Evolutionary conservation across 352 stramenopile species (phyloP).

Genomic region (Elongisporangium senticosum): DNA sequence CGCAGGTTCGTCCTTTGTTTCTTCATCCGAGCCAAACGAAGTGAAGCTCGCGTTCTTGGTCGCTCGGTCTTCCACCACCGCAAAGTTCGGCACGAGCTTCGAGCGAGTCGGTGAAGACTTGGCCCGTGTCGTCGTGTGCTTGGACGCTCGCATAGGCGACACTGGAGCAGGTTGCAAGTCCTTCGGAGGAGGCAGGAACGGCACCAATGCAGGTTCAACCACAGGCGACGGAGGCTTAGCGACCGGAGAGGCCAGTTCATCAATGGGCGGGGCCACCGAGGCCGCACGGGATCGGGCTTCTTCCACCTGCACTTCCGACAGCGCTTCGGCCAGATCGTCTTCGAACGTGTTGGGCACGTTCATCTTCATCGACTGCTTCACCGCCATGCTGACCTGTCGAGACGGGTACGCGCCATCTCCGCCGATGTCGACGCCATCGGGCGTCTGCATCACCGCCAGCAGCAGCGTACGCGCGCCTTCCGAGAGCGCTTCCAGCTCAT

Average conservation of each 20-base stretch:
- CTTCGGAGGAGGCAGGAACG: neutral
- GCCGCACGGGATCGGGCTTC: conserved; percentile 8
- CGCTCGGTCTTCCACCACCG: conserved; percentile 48
- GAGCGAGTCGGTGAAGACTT: conserved; percentile 1
- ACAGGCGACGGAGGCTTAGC: conserved; percentile 10
- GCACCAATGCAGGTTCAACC: conserved; percentile 16
- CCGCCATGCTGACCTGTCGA: conserved; percentile 19
- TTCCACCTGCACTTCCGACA: conserved; percentile 17
- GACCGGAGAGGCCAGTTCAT: neutral
- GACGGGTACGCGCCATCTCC: conserved; percentile 46
- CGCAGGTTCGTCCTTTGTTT: conserved; percentile 62
- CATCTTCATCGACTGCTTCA: conserved; percentile 12
- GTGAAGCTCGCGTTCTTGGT: conserved; percentile 76
- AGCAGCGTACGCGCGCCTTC: conserved; percentile 80
- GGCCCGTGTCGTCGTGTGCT: neutral
- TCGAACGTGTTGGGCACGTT: conserved; percentile 29
- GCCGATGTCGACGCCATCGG: conserved; percentile 71
- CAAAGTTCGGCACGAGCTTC: conserved; percentile 60
- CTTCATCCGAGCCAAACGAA: conserved; percentile 85
- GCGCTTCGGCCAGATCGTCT: conserved; percentile 23
- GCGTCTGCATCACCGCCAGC: conserved; percentile 85
- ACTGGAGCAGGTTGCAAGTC: conserved; percentile 1
- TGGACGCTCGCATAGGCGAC: conserved; percentile 2
- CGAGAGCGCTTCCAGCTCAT: conserved; percentile 83
- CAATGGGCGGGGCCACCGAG: neutral